Percentiles rank a stretch among this genome's conserved stretches.
These are phyloP conservation scores for Baudoinia panamericana DNA, from an alignment of 495 filamentous ascomycete species.

Conservation along the genomic window DNA sequence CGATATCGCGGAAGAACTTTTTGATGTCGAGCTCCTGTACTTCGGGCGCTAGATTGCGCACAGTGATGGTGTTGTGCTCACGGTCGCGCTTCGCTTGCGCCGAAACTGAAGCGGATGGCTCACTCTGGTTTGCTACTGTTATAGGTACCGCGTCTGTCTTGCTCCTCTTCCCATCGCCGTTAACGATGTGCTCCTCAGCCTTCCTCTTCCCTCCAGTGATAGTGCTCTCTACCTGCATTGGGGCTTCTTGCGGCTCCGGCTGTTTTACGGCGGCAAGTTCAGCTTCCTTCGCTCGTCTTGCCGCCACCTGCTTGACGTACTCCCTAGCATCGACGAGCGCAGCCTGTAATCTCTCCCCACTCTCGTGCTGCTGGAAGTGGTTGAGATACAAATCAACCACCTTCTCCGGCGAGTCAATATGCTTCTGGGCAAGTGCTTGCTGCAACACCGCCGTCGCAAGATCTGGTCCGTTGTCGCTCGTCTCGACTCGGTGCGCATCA, in stretches of 20 bases:
- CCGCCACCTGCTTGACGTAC: constrained; percentile 42
- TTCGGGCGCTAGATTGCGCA: constrained; percentile 56
- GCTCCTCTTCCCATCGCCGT: constrained; percentile 43
- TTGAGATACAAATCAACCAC: constrained; percentile 68
- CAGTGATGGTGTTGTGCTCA: constrained; percentile 74
- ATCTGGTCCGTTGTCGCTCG: constrained; percentile 34
- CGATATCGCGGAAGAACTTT: constrained; percentile 83
- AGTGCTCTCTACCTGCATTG: too few relatives aligned
- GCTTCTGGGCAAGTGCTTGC: constrained; percentile 52
- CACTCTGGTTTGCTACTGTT: neutral
- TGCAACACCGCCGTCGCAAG: constrained; percentile 61
- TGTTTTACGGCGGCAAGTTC: constrained; percentile 34
- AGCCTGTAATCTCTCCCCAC: constrained; percentile 53
- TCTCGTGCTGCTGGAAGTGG: constrained; percentile 80
- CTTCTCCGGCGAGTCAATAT: constrained; percentile 86
- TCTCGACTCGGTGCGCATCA: constrained; percentile 25
- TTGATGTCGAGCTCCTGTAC: constrained; percentile 59
- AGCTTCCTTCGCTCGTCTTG: constrained; percentile 55
- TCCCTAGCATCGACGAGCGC: constrained; percentile 50
- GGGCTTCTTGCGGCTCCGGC: constrained; percentile 17
- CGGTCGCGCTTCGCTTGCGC: constrained; percentile 59
- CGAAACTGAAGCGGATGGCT: constrained; percentile 26
- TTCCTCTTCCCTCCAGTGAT: constrained; percentile 21
- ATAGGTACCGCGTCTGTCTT: constrained; percentile 38
- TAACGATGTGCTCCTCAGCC: constrained; percentile 26